Conservation (phyloP, 179 eudicot species). For the Beta macrorhiza region DNA sequence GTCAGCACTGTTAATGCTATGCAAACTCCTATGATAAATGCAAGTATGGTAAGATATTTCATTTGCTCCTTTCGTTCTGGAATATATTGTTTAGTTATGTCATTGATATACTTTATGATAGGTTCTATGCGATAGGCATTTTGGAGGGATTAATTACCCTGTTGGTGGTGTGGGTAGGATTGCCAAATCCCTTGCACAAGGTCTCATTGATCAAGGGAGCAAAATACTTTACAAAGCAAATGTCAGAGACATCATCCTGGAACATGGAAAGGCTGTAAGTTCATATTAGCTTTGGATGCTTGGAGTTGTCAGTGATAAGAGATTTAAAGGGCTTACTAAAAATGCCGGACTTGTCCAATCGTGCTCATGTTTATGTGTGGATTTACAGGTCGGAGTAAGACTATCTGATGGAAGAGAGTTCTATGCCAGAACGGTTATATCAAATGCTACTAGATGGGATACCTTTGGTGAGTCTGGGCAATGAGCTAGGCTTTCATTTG, state of each 20-base stretch:
- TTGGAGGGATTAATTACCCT: constrained; percentile 97
- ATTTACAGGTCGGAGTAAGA: constrained; percentile 72
- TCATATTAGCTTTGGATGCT: constrained; percentile 11
- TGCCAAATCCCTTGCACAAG: constrained; percentile 87
- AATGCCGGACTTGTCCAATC: neutral
- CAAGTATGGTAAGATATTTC: constrained; percentile 78
- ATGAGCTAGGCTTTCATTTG: constrained; percentile 9
- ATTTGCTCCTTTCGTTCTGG: neutral
- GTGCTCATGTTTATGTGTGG: constrained; percentile 9
- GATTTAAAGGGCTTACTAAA: constrained; percentile 6
- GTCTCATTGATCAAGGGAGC: constrained; percentile 79
- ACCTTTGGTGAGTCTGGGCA: constrained; percentile 72
- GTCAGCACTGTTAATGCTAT: constrained; percentile 95
- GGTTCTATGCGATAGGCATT: constrained; percentile 99
- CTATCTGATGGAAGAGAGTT: constrained; percentile 83
- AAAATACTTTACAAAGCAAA: constrained; percentile 89
- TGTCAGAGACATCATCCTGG: constrained; percentile 68
- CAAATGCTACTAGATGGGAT: constrained; percentile 98
- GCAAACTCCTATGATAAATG: constrained; percentile 98
- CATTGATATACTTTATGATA: constrained; percentile 33
- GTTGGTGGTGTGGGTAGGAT: constrained; percentile 98
- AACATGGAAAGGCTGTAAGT: constrained; percentile 90
- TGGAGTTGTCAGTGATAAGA: neutral
- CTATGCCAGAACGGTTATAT: constrained; percentile 77
- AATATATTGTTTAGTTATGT: constrained; percentile 19